Base-by-base conservation (phyloP, 768 basidiomycete genomes). In the Rhodotorula kratochvilovae region DNA sequence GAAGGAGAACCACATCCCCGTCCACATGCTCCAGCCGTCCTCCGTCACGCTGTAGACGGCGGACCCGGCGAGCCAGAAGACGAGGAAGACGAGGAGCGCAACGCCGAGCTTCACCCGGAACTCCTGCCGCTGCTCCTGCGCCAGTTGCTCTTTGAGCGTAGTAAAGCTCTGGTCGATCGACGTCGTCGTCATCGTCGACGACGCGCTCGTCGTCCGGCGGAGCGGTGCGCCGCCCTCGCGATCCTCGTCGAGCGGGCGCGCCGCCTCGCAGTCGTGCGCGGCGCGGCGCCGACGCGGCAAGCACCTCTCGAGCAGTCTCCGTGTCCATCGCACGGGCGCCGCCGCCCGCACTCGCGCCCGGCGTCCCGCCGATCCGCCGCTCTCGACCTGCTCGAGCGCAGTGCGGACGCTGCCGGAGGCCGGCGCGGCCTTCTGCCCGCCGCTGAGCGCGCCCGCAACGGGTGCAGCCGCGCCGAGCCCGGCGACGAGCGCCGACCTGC, bases 21-120 rank as follows among this genome's bases (percentile, higher is more conserved):
- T 61, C n/a, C 73, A 76, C 54, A 66, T 78, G 7, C 42, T 62
- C 77, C 77, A 79, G 33, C 35, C 51, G 51, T n/a, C 8, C 42
- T 78, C 78, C 1, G 72, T 74, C 25, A 54, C n/a, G 17, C 66
- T 56, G 31, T 77, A 79, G 36, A 79, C 70, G 2, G 66, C 72
- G 1, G 76, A 59, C 31, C 78, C 78, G 36, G 75, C 87, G 76
- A 86, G 82, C 91, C 91, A 92, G 81, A 92, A 92, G n/a, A 84
- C 73, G 31, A 90, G 77, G 80, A 92, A 91, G 42, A 89, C 73
- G 0, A 78, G 60, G 81, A 86, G 85, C 0, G 87, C 86, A 29
- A 89, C 80, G 3, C 76, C 57, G 42, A 84, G 78, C 83, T 90
- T 86, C 13, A 83, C 80, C 51, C 81, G 82, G 72, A 87, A 86